These are phyloP conservation scores for Excoecaria cochinchinensis DNA, from an alignment of 345 rosid genomes.

Conservation along the genomic window DNA sequence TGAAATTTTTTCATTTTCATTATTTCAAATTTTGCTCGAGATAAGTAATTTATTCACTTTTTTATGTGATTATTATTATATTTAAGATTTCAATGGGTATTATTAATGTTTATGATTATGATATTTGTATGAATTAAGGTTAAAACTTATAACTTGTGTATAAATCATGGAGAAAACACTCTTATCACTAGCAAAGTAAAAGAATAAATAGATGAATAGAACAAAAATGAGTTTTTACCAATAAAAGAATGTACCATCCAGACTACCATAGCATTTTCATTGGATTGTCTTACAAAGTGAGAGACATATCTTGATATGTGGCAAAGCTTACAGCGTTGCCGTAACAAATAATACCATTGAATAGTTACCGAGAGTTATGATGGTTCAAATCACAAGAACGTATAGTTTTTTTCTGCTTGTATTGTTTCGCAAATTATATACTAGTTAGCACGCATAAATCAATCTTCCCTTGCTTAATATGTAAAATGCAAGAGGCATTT, in stretches of 20 bases:
- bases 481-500: no score
- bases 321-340: slow-evolving; percentile 23
- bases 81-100: no score
- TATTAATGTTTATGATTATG: no score
- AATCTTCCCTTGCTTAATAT: no score
- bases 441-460: no score
- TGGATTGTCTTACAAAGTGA: slow-evolving; percentile 31
- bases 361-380: slow-evolving; percentile 16
- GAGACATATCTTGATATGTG: slow-evolving; percentile 23
- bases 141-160: no score
- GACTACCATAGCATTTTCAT: slow-evolving; percentile 30
- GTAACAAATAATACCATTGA: slow-evolving; percentile 20
- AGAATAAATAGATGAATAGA: not conserved
- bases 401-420: slow-evolving; percentile 3
- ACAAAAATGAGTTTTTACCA: slow-evolving; percentile 4
- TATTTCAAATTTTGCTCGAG: no score
- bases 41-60: no score
- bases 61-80: no score
- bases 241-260: slow-evolving; percentile 22
- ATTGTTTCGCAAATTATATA: not conserved
- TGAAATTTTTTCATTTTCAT: no score
- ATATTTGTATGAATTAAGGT: no score
- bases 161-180: slow-evolving; percentile 21
- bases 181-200: slow-evolving; percentile 14
- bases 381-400: slow-evolving; percentile 33